phyloP scores from a whole-genome alignment of 1,284 basidiomycete genomes.

The Ceratobasidium sp. region DNA sequence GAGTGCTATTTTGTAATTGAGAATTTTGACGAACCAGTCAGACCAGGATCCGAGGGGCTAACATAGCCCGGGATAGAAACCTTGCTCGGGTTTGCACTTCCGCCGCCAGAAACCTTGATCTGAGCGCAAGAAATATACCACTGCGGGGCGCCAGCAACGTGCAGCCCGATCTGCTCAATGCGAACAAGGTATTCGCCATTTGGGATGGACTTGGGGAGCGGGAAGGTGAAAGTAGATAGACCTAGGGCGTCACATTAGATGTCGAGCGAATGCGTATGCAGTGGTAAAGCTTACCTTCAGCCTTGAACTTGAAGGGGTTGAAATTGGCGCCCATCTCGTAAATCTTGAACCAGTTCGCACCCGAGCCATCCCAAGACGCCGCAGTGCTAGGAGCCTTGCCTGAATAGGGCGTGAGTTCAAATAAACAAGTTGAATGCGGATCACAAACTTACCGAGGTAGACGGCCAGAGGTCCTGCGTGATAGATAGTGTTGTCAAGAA shows the following conservation, averaged over 20 bases:
- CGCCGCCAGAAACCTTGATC: conserved; percentile 48
- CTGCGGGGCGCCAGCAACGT: conserved; percentile 40
- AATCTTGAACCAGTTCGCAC: conserved; percentile 68
- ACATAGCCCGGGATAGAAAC: conserved; percentile 50
- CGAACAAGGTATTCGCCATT: conserved; percentile 63
- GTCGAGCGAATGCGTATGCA: neutral
- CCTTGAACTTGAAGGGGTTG: conserved; percentile 21
- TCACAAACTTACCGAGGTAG: conserved; percentile 58
- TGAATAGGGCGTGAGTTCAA: neutral
- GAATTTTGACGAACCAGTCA: conserved; percentile 25
- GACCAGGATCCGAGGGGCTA: conserved; percentile 44
- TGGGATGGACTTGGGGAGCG: conserved; percentile 61
- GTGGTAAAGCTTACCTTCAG: neutral
- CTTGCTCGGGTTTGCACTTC: conserved; percentile 46
- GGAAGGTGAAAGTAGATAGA: conserved; percentile 56
- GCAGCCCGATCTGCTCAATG: conserved; percentile 61
- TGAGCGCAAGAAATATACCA: conserved; percentile 48
- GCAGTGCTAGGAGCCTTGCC: conserved; percentile 64
- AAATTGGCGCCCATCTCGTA: conserved; percentile 61
- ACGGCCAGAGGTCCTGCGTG: conserved; percentile 65
- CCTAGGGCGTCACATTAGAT: neutral
- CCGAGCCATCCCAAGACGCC: conserved; percentile 64
- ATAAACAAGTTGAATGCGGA: neutral
- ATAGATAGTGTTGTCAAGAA: conserved; percentile 58
- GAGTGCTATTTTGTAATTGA: too few relatives aligned